Base-by-base conservation (phyloP, 2,329 filamentous ascomycete species). In the Penicillium sp. region DNA sequence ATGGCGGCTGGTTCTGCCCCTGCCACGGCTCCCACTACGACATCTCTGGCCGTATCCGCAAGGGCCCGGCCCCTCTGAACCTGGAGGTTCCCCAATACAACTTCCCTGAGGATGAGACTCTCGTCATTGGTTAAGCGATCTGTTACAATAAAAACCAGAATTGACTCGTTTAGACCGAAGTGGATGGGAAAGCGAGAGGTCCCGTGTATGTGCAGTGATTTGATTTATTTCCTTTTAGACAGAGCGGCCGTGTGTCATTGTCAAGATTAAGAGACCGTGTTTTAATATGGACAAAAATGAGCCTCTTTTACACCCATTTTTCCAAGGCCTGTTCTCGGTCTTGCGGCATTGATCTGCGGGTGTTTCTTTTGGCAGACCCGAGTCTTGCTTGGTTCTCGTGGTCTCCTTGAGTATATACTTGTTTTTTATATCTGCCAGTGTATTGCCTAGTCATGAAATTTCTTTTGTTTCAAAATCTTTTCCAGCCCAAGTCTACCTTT, bases 11-110 rank as follows among this genome's bases (percentile, higher is more conserved):
- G 95, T 99, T 99, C 90, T 99, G 95, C 85, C 95, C 95, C 66
- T 99, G 95, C 90, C 95, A 99, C 87, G 95, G 95, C 79, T 97
- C 93, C 69, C 95, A 99, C 85, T 99, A 99, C 87, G 95, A 99
- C 78, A 98, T 99, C 79, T 98, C 93, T 65, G 95, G 95, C 78
- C 92, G 95, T 81, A 91, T 96, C 86, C 89, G 95, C 84, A 97
- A 91, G 86, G 95, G 95, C 67, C 95, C 95, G 64, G 95, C 95
- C 61, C 95, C 95, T 66, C 87, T 99, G 74, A 99, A 99, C 85
- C 87, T 99, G 75, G 95, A 98, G 83, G 87, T 98, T 68, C 95
- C 93, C 66, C 77, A 80, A 72, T 96, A 97, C 84, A 91, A 90
- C 72, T 98, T 99, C 87, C 87, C 91, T 63, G 90, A 93, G 76